These are phyloP conservation scores for Crassisporium funariophilum DNA, from an alignment of 768 basidiomycete species.

Conservation along the genomic window DNA sequence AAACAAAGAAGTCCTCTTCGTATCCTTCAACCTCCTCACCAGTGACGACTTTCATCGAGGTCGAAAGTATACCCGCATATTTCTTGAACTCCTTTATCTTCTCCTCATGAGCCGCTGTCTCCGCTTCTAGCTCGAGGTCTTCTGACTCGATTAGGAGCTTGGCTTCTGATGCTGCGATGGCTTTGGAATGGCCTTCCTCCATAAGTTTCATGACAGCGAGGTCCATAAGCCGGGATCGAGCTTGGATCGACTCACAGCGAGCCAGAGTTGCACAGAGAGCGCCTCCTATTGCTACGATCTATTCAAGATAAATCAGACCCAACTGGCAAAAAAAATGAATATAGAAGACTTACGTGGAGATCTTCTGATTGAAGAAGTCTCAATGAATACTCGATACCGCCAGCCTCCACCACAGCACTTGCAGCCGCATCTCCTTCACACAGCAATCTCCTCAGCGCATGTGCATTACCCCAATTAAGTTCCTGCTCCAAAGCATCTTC, in stretches of 20 bases:
- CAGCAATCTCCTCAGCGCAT: conserved; percentile 15
- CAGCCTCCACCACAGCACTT: conserved; percentile 15
- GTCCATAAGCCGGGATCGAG: conserved; percentile 1
- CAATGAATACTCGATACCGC: conserved; percentile 18
- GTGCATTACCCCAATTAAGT: conserved; percentile 17
- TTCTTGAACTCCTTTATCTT: too few species aligned
- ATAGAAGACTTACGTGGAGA: conserved; percentile 15
- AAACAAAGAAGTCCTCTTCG: conserved; percentile 9
- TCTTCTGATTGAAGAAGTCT: conserved; percentile 14
- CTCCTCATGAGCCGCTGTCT: too few species aligned
- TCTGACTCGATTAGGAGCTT: not conserved
- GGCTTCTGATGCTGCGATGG: not conserved
- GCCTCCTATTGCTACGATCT: conserved; percentile 5
- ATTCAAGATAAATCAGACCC: not conserved
- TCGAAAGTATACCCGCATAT: conserved; percentile 2
- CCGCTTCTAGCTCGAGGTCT: conserved; percentile 5
- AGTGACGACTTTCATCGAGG: conserved; percentile 1
- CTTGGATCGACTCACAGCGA: not conserved
- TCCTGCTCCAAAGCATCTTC: conserved; percentile 17
- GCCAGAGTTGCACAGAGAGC: conserved; percentile 8
- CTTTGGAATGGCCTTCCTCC: conserved; percentile 3
- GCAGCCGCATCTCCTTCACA: conserved; percentile 7
- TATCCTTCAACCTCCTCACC: conserved; percentile 7
- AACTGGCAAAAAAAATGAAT: not conserved
- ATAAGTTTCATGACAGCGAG: not conserved